A percentile compares a stretch with the other conserved stretches of the same genome.
phyloP scores from a whole-genome alignment of 306 rosid species.

The Gastrolobium villosum region DNA sequence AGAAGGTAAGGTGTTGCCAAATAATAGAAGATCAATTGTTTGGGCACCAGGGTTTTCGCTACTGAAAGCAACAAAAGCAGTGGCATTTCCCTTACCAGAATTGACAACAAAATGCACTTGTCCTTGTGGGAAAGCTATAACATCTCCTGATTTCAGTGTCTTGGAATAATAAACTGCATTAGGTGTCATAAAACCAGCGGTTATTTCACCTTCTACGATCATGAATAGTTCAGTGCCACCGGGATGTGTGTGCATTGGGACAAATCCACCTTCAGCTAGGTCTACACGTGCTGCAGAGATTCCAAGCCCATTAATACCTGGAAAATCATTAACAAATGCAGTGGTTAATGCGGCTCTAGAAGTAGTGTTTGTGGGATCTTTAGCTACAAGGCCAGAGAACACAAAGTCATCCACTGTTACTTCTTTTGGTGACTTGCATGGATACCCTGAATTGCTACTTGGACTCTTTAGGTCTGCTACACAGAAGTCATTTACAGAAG shows the following conservation, averaged over 20 bases:
- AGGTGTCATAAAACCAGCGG: constrained; percentile 67
- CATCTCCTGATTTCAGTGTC: constrained; percentile 62
- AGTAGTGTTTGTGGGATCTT: constrained; percentile 55
- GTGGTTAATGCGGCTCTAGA: constrained; percentile 62
- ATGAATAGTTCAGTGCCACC: constrained; percentile 63
- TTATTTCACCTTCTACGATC: constrained; percentile 56
- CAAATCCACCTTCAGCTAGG: constrained; percentile 57
- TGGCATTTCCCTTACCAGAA: constrained; percentile 53
- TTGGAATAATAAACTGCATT: constrained; percentile 50
- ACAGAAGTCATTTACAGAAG: constrained; percentile 65
- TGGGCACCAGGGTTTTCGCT: constrained; percentile 77
- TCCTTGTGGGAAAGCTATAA: constrained; percentile 73
- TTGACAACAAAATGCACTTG: constrained; percentile 70
- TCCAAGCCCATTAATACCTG: constrained; percentile 70
- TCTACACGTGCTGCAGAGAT: constrained; percentile 64
- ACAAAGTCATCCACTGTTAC: constrained; percentile 65
- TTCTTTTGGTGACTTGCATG: constrained; percentile 47
- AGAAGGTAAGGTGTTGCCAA: constrained; percentile 61
- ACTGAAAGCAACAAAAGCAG: constrained; percentile 58
- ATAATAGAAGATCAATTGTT: constrained; percentile 64
- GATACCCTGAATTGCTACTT: constrained; percentile 59
- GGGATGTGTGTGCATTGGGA: constrained; percentile 76
- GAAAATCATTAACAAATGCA: constrained; percentile 64
- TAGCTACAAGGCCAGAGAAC: constrained; percentile 53
- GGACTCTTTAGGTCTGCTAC: constrained; percentile 63